Base-by-base conservation (phyloP, 495 filamentous ascomycete species). In the Entonaema liquescens region DNA sequence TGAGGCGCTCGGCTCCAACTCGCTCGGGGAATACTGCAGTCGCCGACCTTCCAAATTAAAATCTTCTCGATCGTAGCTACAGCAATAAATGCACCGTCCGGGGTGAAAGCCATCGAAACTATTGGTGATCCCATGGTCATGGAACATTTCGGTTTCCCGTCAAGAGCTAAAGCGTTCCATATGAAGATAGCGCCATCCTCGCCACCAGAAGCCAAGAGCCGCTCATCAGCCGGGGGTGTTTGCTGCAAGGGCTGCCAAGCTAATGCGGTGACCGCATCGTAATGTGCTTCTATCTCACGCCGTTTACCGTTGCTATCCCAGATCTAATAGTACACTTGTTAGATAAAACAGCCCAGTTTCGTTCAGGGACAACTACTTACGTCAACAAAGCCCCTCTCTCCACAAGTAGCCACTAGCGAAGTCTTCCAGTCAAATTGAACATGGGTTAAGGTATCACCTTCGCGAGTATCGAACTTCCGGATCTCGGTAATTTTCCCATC, bases 11-110 rank as follows among this genome's bases (percentile, higher is more conserved):
- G 68, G 52, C 73, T 83, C 90, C 90, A 94, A 47, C 78, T 86
- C 23, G 91, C 90, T 50, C 89, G 83, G 8, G 91, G 89, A 44
- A 89, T 81, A 36, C 84, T 83, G 8, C 86, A 88, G 19, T 89
- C 89, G 42, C 89, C 89, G 8, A 87, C 84, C 70, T 91, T 91
- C 91, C 91, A 93, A 15, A 93, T 89, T 44, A 91, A 81, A 19
- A 93, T 82, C 54, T 80, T 83, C 59, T 90, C 86, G 59, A 81
- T 85, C 21, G 88, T 90, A 11, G 89, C 91, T 13, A 87, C 91
- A 23, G 91, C 89, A 40, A 94, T 81, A 53, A 89, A 87, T 44
- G 85, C 87, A 11, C 92, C 91, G 68, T 93, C 90, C 0, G 92
- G 89, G 0, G 90, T 91, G 67, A 93, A 92, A 12, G 88, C 82